Conservation (phyloP, 2,329 filamentous ascomycete species). For the Parastagonospora avenae region DNA sequence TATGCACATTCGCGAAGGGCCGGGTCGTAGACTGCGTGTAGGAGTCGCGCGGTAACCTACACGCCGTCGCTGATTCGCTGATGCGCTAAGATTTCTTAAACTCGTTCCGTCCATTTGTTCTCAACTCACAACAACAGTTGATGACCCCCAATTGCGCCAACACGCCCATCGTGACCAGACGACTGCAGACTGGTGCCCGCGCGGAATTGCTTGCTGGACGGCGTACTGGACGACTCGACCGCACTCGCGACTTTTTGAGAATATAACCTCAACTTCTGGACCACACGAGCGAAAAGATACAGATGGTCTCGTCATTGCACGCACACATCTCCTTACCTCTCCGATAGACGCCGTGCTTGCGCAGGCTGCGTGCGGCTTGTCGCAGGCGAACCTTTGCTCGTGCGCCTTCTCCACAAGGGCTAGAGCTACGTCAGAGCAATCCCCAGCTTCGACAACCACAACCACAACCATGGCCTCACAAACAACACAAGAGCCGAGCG, state of each 20-base stretch:
- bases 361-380: slow-evolving; percentile 10
- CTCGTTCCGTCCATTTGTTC: slow-evolving; percentile 25
- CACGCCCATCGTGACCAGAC: slow-evolving; percentile 13
- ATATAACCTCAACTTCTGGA: slow-evolving; percentile 12
- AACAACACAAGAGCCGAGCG: slow-evolving; percentile 23
- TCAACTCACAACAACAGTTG: slow-evolving; percentile 3
- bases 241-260: slow-evolving; percentile 12
- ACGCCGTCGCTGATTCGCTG: slow-evolving; percentile 6
- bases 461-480: slow-evolving; percentile 28
- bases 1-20: neutral
- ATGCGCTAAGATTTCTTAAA: slow-evolving; percentile 21
- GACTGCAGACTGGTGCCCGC: neutral
- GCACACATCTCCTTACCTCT: slow-evolving; percentile 21
- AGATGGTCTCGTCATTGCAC: slow-evolving; percentile 38
- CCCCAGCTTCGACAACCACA: slow-evolving; percentile 14
- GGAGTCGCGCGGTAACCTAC: neutral
- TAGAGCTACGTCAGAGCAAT: slow-evolving; percentile 12
- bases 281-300: slow-evolving; percentile 19
- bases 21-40: neutral
- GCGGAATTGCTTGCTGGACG: slow-evolving; percentile 39
- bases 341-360: slow-evolving; percentile 29
- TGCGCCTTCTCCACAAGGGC: slow-evolving; percentile 9
- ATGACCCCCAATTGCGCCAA: slow-evolving; percentile 22
- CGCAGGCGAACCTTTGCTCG: neutral
- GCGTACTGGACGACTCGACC: slow-evolving; percentile 20